phyloP scores from a whole-genome alignment of 768 basidiomycete genomes.

The Phylloporus rhodoxanthus region DNA sequence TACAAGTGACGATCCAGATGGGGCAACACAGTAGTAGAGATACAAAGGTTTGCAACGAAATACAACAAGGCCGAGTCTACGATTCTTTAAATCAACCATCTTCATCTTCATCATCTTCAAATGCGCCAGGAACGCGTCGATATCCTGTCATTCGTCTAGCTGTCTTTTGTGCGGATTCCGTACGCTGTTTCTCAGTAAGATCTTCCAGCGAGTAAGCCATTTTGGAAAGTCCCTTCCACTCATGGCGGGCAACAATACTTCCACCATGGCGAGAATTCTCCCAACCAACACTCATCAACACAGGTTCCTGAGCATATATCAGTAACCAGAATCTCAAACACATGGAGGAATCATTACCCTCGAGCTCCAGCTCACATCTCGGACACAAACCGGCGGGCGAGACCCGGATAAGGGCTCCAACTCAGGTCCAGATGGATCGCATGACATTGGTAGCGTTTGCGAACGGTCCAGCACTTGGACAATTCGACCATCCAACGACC shows the following conservation, averaged over 20 bases:
- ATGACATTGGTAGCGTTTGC: slow-evolving; percentile 60
- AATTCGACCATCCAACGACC: slow-evolving; percentile 86
- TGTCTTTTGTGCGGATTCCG: slow-evolving; percentile 29
- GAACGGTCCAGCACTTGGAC: slow-evolving; percentile 82
- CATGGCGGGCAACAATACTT: slow-evolving; percentile 84
- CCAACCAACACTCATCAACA: slow-evolving; percentile 92
- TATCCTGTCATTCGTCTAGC: slow-evolving; percentile 7
- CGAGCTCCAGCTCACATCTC: slow-evolving; percentile 95
- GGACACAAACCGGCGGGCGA: slow-evolving; percentile 53
- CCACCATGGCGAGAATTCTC: slow-evolving; percentile 49
- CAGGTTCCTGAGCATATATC: slow-evolving; percentile 57
- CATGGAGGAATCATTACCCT: slow-evolving; percentile 39
- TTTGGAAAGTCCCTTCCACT: slow-evolving; percentile 92
- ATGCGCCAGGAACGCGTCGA: slow-evolving; percentile 25
- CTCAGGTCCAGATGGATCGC: slow-evolving; percentile 66
- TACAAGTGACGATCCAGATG: neutral
- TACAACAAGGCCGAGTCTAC: neutral
- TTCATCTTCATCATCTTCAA: slow-evolving; percentile 21
- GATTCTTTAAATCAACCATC: slow-evolving; percentile 3
- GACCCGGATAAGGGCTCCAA: slow-evolving; percentile 26
- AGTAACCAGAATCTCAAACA: neutral
- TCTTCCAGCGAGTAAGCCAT: slow-evolving; percentile 63
- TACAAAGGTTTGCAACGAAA: neutral
- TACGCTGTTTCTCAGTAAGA: slow-evolving; percentile 53
- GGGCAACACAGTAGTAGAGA: neutral